phyloP scores from a whole-genome alignment of 2,329 filamentous ascomycete species.

The Orbilia blumenaviensis region DNA sequence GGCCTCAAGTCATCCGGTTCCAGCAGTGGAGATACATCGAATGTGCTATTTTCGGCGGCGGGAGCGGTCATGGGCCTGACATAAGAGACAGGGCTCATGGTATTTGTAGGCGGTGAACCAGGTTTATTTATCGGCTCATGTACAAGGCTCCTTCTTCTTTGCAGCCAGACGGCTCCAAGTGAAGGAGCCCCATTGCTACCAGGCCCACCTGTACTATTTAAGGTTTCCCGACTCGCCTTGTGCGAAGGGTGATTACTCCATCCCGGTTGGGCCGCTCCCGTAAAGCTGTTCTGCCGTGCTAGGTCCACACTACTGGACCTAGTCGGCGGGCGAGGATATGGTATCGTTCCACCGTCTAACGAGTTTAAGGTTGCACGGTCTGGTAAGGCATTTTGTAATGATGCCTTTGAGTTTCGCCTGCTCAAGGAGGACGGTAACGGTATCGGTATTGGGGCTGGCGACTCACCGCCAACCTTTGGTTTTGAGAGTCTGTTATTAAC shows the following conservation, averaged over 20 bases:
- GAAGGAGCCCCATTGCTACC: conserved; percentile 7
- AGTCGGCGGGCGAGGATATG: conserved; percentile 29
- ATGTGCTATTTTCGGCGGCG: conserved; percentile 4
- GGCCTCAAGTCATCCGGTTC: conserved; percentile 41
- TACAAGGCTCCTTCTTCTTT: conserved; percentile 34
- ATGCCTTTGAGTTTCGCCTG: conserved; percentile 36
- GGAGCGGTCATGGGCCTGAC: conserved; percentile 41
- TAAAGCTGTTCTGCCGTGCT: conserved; percentile 29
- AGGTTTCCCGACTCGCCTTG: conserved; percentile 24
- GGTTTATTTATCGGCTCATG: conserved; percentile 25
- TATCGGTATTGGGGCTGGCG: conserved; percentile 31
- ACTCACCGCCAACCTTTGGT: conserved; percentile 42
- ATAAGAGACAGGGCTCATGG: conserved; percentile 31
- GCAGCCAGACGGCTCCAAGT: conserved; percentile 23
- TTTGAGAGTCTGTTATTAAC: conserved; percentile 40
- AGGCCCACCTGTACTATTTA: conserved; percentile 19
- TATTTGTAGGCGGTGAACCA: conserved; percentile 19
- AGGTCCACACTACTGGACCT: conserved; percentile 43
- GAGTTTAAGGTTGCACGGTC: conserved; percentile 33
- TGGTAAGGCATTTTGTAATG: conserved; percentile 34
- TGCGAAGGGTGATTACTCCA: conserved; percentile 39
- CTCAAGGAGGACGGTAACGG: conserved; percentile 34
- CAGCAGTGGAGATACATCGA: conserved; percentile 32
- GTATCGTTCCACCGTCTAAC: conserved; percentile 22
- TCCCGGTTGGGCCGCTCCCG: conserved; percentile 11